Percentiles rank a stretch among this genome's conserved stretches.
phyloP scores from a whole-genome alignment of 148 eudicot genomes.

The Bassia scoparia region DNA sequence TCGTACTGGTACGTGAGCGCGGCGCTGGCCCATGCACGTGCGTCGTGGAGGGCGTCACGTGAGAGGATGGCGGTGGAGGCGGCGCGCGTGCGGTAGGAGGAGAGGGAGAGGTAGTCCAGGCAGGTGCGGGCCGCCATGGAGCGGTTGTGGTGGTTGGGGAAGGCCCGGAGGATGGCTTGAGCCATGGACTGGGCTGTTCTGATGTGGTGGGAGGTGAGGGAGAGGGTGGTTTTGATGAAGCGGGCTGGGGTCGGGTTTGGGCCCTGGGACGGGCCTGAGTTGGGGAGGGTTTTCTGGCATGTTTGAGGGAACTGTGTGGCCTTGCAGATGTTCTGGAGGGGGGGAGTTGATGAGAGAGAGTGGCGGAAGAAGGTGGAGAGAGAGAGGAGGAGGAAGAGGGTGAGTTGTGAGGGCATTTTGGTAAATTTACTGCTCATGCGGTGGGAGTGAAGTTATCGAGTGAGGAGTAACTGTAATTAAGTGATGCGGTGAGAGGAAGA shows the following conservation, averaged over 20 bases:
- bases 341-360: conserved; percentile 34
- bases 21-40: conserved; percentile 68
- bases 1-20: conserved; percentile 65
- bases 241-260: conserved; percentile 30
- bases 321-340: conserved; percentile 50
- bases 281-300: conserved; percentile 35
- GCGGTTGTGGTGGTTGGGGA: conserved; percentile 53
- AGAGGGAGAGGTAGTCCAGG: conserved; percentile 39
- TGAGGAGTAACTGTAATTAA: too few relatives aligned
- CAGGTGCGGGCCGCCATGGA: conserved; percentile 51
- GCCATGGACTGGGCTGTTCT: conserved; percentile 45
- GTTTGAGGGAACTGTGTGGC: conserved; percentile 53
- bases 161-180: conserved; percentile 38
- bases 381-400: conserved; percentile 17
- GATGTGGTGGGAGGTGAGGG: conserved; percentile 40
- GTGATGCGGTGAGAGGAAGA: too few relatives aligned
- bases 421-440: neutral
- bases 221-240: conserved; percentile 44
- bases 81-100: conserved; percentile 34
- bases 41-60: conserved; percentile 35
- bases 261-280: conserved; percentile 18
- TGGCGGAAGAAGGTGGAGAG: conserved; percentile 35
- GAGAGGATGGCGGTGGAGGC: conserved; percentile 28
- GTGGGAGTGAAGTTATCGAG: neutral
- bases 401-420: conserved; percentile 14